phyloP scores from a whole-genome alignment of 179 eudicot species.

The Silene coronaria region DNA sequence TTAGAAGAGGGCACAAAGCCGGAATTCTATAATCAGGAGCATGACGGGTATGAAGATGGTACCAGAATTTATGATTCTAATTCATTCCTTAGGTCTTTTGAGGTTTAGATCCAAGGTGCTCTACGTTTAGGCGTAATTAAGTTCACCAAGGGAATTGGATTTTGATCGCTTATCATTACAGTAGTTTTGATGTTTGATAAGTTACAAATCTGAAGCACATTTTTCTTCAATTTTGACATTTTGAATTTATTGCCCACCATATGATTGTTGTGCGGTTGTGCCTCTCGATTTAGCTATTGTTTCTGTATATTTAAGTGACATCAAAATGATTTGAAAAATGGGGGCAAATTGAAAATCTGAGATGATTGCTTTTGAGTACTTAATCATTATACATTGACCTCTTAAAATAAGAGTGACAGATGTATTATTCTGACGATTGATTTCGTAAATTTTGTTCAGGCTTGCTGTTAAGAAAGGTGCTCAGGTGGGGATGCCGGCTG shows the following conservation, averaged over 20 bases:
- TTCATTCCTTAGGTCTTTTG: not conserved
- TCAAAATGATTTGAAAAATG: not conserved
- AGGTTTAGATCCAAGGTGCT: not conserved
- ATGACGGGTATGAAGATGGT: too few relatives aligned
- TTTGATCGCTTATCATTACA: too few relatives aligned
- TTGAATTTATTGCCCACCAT: not conserved
- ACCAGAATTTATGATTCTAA: too few relatives aligned
- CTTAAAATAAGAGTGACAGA: too few relatives aligned
- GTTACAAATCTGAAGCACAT: too few relatives aligned
- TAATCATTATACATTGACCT: too few relatives aligned
- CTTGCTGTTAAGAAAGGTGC: slow-evolving; percentile 52
- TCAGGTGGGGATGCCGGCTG: slow-evolving; percentile 39
- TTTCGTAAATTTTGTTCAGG: slow-evolving; percentile 19
- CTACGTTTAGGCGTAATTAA: not conserved
- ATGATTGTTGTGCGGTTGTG: not conserved
- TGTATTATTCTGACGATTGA: not conserved
- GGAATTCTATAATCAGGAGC: too few relatives aligned
- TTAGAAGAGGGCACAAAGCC: too few relatives aligned
- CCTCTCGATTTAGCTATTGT: not conserved
- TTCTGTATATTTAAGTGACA: not conserved
- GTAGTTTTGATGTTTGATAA: too few relatives aligned
- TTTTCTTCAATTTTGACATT: not conserved
- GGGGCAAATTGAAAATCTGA: too few relatives aligned
- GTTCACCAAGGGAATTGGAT: not conserved
- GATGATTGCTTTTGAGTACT: too few relatives aligned